Evolutionary conservation across 1,284 basidiomycete species (phyloP), one percentile per base, ranked within the genome.

Genomic region (Exobasidium cylindrosporum): DNA sequence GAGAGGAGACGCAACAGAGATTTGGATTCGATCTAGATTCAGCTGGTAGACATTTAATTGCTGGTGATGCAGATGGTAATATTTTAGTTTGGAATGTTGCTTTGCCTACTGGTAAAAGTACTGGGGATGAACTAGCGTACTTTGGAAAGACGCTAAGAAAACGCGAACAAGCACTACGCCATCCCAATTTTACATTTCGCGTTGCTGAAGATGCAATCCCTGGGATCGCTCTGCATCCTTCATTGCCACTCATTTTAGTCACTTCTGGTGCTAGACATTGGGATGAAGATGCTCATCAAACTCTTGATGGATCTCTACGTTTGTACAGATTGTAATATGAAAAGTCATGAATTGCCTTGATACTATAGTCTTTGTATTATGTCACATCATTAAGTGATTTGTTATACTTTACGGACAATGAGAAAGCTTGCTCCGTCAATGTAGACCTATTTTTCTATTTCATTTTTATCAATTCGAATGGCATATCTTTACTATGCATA

Each of bases 1-100:
- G 24, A n/a, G 30, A 17, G n/a, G 30, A 57, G 14, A 58, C 61
- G 13, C 66, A 70, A 24, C 73, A 75, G 43, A 52, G 73, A 17
- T 55, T 75, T 47, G 60, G 62, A 40, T 75, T 75, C 57, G 65
- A 73, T 54, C 44, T 75, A 0, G 72, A 75, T 46, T 71, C 65
- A 63, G 65, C 67, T 5, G 71, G 73, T 3, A 43, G 70, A 7
- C 62, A 67, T 66, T 64, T 75, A 6, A 64, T 62, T 6, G 54
- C 72, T 0, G 73, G 73, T 10, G 66, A 70, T 45, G 52, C 63
- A 13, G 1, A 61, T 0, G 73, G 73, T 11, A 45, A 13, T 28
- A 49, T 73, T 17, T 46, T 57, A 10, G n/a, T 72, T 1, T 75
- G 73, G 73, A 57, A 54, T 23, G 32, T 65, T 6, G 30, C 28